These are phyloP conservation scores for Fusarium subtropicale DNA, from an alignment of 2,329 filamentous ascomycete genomes.

Conservation along the genomic window DNA sequence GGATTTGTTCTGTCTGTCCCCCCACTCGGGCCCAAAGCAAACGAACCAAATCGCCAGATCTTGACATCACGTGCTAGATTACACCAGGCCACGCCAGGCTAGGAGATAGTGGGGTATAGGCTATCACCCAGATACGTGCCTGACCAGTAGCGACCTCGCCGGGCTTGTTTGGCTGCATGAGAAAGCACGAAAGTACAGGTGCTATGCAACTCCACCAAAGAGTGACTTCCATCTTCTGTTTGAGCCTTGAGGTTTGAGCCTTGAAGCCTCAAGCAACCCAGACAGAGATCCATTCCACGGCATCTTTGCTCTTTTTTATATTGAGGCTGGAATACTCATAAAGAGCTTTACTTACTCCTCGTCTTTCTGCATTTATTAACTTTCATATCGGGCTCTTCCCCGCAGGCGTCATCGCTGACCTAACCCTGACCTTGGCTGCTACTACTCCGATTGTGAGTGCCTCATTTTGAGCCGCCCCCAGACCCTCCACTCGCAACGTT, in stretches of 20 bases:
- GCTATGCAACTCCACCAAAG: constrained; percentile 50
- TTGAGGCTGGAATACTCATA: constrained; percentile 25
- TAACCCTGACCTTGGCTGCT: constrained; percentile 52
- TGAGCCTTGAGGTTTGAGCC: constrained; percentile 25
- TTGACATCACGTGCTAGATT: constrained; percentile 42
- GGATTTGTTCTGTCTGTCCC: constrained; percentile 24
- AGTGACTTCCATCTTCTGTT: constrained; percentile 50
- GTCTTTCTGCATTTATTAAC: constrained; percentile 31
- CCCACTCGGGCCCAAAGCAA: constrained; percentile 42
- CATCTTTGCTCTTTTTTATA: constrained; percentile 23
- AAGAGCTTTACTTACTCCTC: constrained; percentile 21
- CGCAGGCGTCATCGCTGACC: constrained; percentile 56
- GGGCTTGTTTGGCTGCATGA: constrained; percentile 47
- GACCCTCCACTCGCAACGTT: constrained; percentile 47
- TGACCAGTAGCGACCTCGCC: constrained; percentile 20
- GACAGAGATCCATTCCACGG: constrained; percentile 39
- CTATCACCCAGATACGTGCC: constrained; percentile 34
- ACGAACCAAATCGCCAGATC: constrained; percentile 39
- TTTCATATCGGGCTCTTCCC: constrained; percentile 40
- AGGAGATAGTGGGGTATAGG: constrained; percentile 30
- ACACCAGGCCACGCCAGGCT: constrained; percentile 33
- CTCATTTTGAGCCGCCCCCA: constrained; percentile 53
- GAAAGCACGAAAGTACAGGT: constrained; percentile 53
- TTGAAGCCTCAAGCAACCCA: constrained; percentile 43
- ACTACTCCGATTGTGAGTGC: constrained; percentile 49